These are phyloP conservation scores for Termitomyces eurrhizus DNA, from an alignment of 768 basidiomycete genomes.

Conservation along the genomic window DNA sequence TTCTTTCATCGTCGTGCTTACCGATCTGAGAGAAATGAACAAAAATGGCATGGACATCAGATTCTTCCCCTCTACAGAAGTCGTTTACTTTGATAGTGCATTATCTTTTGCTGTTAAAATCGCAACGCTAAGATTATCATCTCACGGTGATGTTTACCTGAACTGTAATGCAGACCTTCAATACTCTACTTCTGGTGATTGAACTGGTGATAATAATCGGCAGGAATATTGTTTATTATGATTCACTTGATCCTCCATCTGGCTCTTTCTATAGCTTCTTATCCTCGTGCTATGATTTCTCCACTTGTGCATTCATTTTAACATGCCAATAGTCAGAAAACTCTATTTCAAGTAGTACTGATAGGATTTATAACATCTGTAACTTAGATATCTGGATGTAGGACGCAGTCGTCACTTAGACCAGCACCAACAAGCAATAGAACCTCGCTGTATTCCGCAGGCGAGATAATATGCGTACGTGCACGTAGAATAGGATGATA, in stretches of 20 bases:
- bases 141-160: slow-evolving; percentile 54
- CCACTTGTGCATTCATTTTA: neutral
- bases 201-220: slow-evolving; percentile 55
- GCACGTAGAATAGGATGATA: too few species aligned
- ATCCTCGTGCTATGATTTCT: slow-evolving; percentile 2
- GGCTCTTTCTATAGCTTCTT: slow-evolving; percentile 48
- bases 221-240: slow-evolving; percentile 37
- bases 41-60: too few species aligned
- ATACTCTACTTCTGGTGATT: slow-evolving; percentile 58
- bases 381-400: slow-evolving; percentile 26
- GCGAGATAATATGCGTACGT: too few species aligned
- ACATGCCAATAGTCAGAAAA: slow-evolving; percentile 4
- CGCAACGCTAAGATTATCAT: slow-evolving; percentile 2
- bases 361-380: slow-evolving; percentile 37
- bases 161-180: slow-evolving; percentile 44
- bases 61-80: too few species aligned
- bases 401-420: too few species aligned
- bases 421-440: too few species aligned
- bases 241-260: slow-evolving; percentile 55
- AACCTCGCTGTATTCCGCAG: too few species aligned
- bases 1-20: too few species aligned
- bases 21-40: too few species aligned
- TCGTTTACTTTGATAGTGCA: slow-evolving; percentile 76
- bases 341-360: slow-evolving; percentile 17
- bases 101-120: neutral